Percentiles rank a stretch among this genome's conserved stretches.
These are phyloP conservation scores for Mallotus nudiflorus DNA, from an alignment of 345 rosid species.

Conservation along the genomic window DNA sequence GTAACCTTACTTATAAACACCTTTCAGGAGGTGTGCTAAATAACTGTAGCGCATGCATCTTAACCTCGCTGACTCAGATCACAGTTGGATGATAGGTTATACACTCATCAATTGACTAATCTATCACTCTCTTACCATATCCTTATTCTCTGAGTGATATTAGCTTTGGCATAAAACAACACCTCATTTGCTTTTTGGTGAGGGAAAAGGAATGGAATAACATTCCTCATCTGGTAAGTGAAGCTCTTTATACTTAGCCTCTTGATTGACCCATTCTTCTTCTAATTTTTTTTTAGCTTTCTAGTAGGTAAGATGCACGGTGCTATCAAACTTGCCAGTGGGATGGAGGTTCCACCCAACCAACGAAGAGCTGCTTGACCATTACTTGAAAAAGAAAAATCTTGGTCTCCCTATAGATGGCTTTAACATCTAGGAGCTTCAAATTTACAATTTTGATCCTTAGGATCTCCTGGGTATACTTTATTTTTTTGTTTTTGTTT, in stretches of 20 bases:
- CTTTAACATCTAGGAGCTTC: slow-evolving; percentile 32
- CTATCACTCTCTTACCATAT: no score
- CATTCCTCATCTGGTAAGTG: background rate
- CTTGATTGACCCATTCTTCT: background rate
- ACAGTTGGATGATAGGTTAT: no score
- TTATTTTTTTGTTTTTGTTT: no score
- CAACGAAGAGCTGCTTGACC: slow-evolving; percentile 34
- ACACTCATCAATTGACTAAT: no score
- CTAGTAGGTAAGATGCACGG: background rate
- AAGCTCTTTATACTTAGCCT: background rate
- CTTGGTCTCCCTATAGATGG: background rate
- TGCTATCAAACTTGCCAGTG: background rate
- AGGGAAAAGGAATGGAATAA: background rate
- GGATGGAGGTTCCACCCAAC: slow-evolving; percentile 42
- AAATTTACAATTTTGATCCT: slow-evolving; percentile 43
- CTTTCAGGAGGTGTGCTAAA: no score
- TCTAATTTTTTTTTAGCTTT: background rate
- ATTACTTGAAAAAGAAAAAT: slow-evolving; percentile 35
- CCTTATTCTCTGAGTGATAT: no score
- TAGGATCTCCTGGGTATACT: slow-evolving; percentile 42
- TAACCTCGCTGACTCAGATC: no score
- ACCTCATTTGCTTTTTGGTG: background rate
- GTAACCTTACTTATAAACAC: no score
- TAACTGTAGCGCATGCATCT: no score
- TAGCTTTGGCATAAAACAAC: background rate